Base-by-base conservation (phyloP, 2,329 filamentous ascomycete genomes). In the Trichoderma citrinoviride region DNA sequence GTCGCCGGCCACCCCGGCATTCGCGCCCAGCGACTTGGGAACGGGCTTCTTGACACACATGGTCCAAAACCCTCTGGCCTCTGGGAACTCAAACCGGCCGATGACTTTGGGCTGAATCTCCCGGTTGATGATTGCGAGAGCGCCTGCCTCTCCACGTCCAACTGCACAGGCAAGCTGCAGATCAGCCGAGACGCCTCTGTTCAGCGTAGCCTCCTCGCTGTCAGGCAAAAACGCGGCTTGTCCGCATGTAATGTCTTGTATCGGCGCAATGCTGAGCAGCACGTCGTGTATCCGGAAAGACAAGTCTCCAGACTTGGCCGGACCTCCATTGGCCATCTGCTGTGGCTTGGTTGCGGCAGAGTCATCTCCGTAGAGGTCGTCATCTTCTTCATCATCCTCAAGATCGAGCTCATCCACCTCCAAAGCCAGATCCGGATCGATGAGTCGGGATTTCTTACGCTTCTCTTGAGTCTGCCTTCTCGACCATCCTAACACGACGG, bases 21-120 rank as follows among this genome's bases (percentile, higher is more conserved):
- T 80, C 8, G 80, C 76, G 4, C 82, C 82, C 15, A 88, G 72
- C 1, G 81, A 82, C 71, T 89, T 89, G 1, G 87, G 83, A n/a
- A 86, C 78, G 15, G 88, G 83, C 71, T 87, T 90, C 68, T 87
- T 88, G 10, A 86, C 88, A 68, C 83, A 85, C 72, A 96, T 85
- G 50, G 92, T 90, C 94, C 94, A 98, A 66, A 96, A 84, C 1
- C 88, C 88, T 65, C 88, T 83, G 1, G 90, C 90, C 70, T 90
- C 87, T 2, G 90, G 86, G 55, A 95, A 88, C 55, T 89, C 85
- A 70, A 91, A 88, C 23, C 86, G 85, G 1, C 88, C 88, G 19
- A 90, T 84, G 25, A 90, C 83, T 62, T 84, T 85, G 1, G 93
- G 91, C 62, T 91, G 87, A 61, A 98, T 86, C 67, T 91, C 87